Evolutionary conservation across 768 basidiomycete species (phyloP), one percentile per base, ranked within the genome.

Genomic region (Rhodosporidiobolus sp.): DNA sequence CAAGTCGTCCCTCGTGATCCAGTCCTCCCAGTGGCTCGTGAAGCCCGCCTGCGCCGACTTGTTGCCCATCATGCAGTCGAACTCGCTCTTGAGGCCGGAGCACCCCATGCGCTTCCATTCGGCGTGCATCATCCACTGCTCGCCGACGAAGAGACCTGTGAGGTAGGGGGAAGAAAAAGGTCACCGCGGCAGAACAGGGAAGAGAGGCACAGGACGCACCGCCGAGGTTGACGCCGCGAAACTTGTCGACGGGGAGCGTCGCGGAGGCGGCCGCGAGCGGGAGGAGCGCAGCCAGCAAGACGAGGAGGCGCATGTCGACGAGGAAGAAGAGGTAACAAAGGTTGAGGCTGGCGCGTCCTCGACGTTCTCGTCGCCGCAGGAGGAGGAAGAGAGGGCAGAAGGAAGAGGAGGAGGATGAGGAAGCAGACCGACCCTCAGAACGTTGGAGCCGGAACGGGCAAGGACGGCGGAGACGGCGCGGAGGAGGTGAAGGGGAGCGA

Each of bases 1-100:
- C 8, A 57, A 24, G 26, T 57, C 56, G 2, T 11, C 56, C 8
- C 24, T 5, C 2, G 56, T 57, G 32, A 57, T 57, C 56, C 56
- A 57, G 34, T 57, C 56, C 4, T 19, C 20, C 30, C 20, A 57
- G 26, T 57, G 56, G 16, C 20, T 8, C 20, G 32, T 38, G 20
- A 57, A 57, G 30, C 56, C 56, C 26, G 7, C 32, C 56, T 57
- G 56, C 4, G 56, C 56, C 1, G 34, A 10, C 34, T 20, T 1
- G 56, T 57, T 57, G 34, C 22, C 38, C 56, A 35, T 57, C 12
- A 57, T 35, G 56, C 56, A 57, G 56, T 57, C 56, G 20, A 57
- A 57, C 34, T 57, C 56, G 35, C 56, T 57, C 20, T 38, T 43
- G 8, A 7, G 32, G 56, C 19, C 16, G 5, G 34, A 1, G 22